Evolutionary conservation across 805 yeast genomes (phyloP).

Genomic region (Myxozyma vanderwaltii): DNA sequence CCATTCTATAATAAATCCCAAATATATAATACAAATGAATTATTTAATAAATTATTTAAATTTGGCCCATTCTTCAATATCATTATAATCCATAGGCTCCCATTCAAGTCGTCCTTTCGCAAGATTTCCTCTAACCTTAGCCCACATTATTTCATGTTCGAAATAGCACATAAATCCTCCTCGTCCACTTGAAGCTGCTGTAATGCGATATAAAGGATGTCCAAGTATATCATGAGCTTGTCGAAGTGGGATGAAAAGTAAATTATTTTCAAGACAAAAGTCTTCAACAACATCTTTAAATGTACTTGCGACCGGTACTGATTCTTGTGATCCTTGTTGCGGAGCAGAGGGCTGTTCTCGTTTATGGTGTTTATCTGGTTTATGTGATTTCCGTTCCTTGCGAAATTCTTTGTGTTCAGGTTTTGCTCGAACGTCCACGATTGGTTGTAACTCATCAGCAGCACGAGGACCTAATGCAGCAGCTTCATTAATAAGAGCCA

Average conservation of each 20-base stretch:
- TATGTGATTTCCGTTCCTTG: not conserved
- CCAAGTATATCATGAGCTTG: slow-evolving; percentile 47
- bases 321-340: not conserved
- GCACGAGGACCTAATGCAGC: slow-evolving; percentile 37
- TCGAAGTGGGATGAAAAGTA: slow-evolving; percentile 47
- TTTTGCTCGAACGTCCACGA: not conserved
- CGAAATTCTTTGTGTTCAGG: not conserved
- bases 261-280: slow-evolving; percentile 55
- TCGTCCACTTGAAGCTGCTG: slow-evolving; percentile 42
- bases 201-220: slow-evolving; percentile 49
- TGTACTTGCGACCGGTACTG: slow-evolving; percentile 47
- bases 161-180: slow-evolving; percentile 51
- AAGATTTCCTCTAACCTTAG: slow-evolving; percentile 36
- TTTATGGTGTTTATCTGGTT: not conserved
- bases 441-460: slow-evolving; percentile 24
- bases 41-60: not conserved
- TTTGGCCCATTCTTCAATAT: slow-evolving; percentile 25
- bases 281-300: slow-evolving; percentile 68
- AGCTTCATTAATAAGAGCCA: slow-evolving; percentile 43
- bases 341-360: slow-evolving; percentile 29
- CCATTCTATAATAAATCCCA: not conserved
- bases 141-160: slow-evolving; percentile 67
- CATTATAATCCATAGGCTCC: slow-evolving; percentile 46
- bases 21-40: not conserved
- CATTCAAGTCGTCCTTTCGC: slow-evolving; percentile 39